Conservation (phyloP, 495 filamentous ascomycete genomes). For the Xylaria palmicola region DNA sequence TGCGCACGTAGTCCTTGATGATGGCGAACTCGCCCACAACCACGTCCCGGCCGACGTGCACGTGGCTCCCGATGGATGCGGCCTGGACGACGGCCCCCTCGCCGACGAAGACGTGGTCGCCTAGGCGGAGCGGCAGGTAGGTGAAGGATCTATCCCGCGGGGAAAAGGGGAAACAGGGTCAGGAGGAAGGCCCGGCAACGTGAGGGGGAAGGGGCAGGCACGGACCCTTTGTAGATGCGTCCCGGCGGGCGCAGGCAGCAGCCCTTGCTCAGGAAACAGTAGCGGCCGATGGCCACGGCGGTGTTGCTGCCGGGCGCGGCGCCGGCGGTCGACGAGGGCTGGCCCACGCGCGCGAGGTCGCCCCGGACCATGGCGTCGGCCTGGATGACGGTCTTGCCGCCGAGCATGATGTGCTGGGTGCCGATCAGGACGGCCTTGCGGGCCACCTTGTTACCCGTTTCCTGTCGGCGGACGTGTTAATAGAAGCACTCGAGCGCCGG, state of each 20-base stretch:
- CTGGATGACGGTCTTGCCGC: conserved; percentile 91
- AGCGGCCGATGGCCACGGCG: conserved; percentile 82
- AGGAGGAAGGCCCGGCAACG: background rate
- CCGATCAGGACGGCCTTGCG: conserved; percentile 86
- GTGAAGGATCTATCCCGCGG: conserved; percentile 52
- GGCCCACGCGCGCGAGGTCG: conserved; percentile 67
- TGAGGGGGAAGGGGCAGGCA: background rate
- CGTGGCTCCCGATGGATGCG: conserved; percentile 75
- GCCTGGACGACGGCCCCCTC: conserved; percentile 72
- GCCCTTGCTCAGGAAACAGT: conserved; percentile 76
- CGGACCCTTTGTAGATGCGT: conserved; percentile 64
- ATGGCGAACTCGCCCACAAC: conserved; percentile 83
- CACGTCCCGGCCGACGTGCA: conserved; percentile 71
- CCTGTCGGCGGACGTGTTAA: conserved; percentile 48
- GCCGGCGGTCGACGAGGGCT: conserved; percentile 33
- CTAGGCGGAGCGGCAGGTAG: conserved; percentile 85
- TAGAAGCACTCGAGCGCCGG: background rate
- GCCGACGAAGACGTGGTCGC: conserved; percentile 88
- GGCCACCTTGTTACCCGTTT: conserved; percentile 97
- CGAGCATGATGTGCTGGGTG: conserved; percentile 95
- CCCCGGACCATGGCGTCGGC: conserved; percentile 89
- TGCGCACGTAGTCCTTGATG: conserved; percentile 83
- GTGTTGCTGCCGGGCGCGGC: conserved; percentile 51
- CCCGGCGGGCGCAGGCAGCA: conserved; percentile 75
- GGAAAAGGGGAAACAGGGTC: background rate